Conservation (phyloP, 768 basidiomycete genomes). For the Mycena vulgaris region DNA sequence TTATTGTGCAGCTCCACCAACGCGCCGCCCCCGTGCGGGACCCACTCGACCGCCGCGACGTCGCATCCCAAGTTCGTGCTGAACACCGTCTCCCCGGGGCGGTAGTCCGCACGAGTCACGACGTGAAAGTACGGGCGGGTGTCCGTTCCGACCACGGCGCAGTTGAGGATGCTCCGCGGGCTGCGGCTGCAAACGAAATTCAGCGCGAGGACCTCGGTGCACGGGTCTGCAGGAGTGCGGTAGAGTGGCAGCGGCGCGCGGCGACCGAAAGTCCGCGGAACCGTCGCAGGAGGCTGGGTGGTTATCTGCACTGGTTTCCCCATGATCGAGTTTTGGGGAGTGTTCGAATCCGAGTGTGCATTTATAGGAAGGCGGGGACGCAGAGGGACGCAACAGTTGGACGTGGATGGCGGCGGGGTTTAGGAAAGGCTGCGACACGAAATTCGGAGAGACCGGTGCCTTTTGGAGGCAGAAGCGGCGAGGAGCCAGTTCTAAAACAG, state of each 20-base stretch:
- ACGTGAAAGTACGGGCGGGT: background rate
- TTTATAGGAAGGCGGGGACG: background rate
- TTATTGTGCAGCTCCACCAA: slow-evolving; percentile 15
- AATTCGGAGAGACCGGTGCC: background rate
- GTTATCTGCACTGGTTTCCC: background rate
- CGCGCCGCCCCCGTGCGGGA: background rate
- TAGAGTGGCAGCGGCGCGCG: background rate
- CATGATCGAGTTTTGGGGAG: background rate
- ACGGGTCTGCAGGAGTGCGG: background rate
- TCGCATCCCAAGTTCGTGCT: background rate
- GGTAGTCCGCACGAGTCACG: background rate
- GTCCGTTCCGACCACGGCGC: background rate
- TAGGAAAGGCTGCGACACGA: background rate
- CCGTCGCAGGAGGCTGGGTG: background rate
- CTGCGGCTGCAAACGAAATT: background rate
- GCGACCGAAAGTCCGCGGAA: background rate
- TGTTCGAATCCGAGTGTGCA: too few species aligned
- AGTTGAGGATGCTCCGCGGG: background rate
- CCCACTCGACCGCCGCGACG: slow-evolving; percentile 8
- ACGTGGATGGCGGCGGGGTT: background rate
- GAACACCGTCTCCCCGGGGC: background rate
- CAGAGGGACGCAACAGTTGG: background rate
- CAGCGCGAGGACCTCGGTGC: slow-evolving; percentile 2
- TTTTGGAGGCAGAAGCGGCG: background rate
- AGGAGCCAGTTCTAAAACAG: background rate